Percentiles rank a stretch among this genome's conserved stretches.
Conservation (phyloP, 1,284 basidiomycete genomes). For the Taiwanofungus camphoratus region DNA sequence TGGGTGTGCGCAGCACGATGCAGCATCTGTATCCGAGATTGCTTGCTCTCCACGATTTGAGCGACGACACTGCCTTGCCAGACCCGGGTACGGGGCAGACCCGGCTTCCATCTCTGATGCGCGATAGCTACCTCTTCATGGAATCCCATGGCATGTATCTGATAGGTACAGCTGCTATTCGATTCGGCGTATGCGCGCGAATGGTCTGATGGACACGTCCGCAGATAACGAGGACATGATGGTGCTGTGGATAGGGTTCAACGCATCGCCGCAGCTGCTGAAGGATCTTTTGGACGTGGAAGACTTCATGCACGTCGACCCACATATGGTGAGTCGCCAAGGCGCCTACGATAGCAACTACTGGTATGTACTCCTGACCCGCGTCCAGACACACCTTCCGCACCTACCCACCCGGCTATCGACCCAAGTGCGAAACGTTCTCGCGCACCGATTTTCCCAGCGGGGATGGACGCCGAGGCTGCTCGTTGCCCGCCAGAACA, state of each 20-base stretch:
- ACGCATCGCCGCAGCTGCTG: constrained; percentile 78
- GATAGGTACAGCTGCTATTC: constrained; percentile 54
- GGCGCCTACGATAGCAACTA: too few species aligned
- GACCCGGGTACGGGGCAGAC: constrained; percentile 54
- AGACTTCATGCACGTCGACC: constrained; percentile 69
- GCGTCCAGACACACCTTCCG: constrained; percentile 72
- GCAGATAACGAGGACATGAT: constrained; percentile 88
- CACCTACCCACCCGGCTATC: constrained; percentile 75
- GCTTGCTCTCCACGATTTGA: constrained; percentile 84
- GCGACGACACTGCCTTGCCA: constrained; percentile 68
- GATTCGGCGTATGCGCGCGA: neutral
- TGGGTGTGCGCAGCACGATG: constrained; percentile 67
- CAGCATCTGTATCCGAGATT: constrained; percentile 87
- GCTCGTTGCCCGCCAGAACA: constrained; percentile 84
- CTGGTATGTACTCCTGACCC: too few species aligned
- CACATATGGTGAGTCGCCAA: constrained; percentile 54
- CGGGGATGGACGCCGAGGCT: constrained; percentile 65
- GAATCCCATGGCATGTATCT: constrained; percentile 88
- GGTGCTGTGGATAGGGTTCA: constrained; percentile 89
- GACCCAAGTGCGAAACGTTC: constrained; percentile 79
- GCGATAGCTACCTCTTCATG: constrained; percentile 86
- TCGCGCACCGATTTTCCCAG: constrained; percentile 63
- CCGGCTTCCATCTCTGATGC: constrained; percentile 75
- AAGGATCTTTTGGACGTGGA: constrained; percentile 86
- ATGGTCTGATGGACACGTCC: constrained; percentile 4